A percentile compares a stretch with the other conserved stretches of the same genome.
Evolutionary conservation across 768 basidiomycete genomes (phyloP).

Genomic region (Pulveroboletus sp.): DNA sequence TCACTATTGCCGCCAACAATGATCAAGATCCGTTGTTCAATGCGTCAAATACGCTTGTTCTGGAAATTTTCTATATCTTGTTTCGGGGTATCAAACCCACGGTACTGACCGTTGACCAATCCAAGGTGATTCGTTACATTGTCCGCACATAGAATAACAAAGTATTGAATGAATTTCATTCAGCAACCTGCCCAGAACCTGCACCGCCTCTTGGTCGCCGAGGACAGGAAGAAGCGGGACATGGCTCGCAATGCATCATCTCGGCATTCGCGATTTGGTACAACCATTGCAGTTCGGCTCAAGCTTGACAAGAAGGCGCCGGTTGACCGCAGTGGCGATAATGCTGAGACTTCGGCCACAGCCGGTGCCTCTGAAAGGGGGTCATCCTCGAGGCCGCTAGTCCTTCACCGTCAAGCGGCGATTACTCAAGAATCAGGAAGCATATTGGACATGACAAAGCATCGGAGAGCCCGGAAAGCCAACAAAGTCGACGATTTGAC

Average conservation of each 20-base stretch:
- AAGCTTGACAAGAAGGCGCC: constrained; percentile 49
- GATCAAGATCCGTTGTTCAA: constrained; percentile 75
- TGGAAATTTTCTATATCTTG: constrained; percentile 91
- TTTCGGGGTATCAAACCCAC: constrained; percentile 74
- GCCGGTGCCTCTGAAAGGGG: constrained; percentile 18
- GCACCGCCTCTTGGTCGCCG: constrained; percentile 69
- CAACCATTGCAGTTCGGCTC: constrained; percentile 79
- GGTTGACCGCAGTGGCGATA: constrained; percentile 18
- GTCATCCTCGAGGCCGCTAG: constrained; percentile 47
- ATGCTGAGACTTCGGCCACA: constrained; percentile 19
- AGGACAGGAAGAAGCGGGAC: constrained; percentile 60
- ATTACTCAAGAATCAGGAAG: constrained; percentile 61
- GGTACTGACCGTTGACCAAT: constrained; percentile 53
- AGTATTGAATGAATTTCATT: constrained; percentile 10
- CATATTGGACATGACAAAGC: constrained; percentile 69
- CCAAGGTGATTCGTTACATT: constrained; percentile 43
- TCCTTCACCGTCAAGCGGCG: constrained; percentile 84
- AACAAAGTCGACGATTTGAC: constrained; percentile 63
- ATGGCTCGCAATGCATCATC: constrained; percentile 55
- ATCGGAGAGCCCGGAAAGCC: constrained; percentile 52
- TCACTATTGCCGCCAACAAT: constrained; percentile 81
- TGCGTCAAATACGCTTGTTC: constrained; percentile 80
- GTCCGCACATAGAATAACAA: not conserved
- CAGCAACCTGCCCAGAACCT: constrained; percentile 70
- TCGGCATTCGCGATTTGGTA: constrained; percentile 94